These are phyloP conservation scores for Ganoderma lingzhi DNA, from an alignment of 1,284 basidiomycete genomes.

Conservation along the genomic window DNA sequence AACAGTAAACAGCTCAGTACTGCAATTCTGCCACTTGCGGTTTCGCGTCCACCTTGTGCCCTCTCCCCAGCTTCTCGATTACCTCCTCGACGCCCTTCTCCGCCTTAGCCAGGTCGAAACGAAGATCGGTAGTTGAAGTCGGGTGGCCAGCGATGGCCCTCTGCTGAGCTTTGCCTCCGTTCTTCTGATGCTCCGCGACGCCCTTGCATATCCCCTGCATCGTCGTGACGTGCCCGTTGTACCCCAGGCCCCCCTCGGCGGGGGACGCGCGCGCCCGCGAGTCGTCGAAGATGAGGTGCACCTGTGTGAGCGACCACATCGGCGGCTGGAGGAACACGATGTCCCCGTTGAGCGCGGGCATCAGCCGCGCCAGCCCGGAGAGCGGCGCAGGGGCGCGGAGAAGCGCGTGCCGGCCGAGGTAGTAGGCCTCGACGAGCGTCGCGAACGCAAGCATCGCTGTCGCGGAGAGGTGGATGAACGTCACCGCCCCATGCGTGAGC, in stretches of 20 bases:
- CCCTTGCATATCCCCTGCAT: slow-evolving; percentile 48
- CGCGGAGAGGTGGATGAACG: slow-evolving; percentile 60
- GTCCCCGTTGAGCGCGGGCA: slow-evolving; percentile 62
- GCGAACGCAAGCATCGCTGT: slow-evolving; percentile 63
- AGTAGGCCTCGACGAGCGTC: slow-evolving; percentile 62
- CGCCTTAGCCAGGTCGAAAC: slow-evolving; percentile 47
- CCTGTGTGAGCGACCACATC: slow-evolving; percentile 64
- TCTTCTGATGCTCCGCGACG: slow-evolving; percentile 57
- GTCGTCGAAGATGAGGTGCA: slow-evolving; percentile 77
- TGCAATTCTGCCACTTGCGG: slow-evolving; percentile 25
- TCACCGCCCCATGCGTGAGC: slow-evolving; percentile 48
- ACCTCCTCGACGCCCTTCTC: slow-evolving; percentile 48
- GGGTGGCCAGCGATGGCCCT: slow-evolving; percentile 39
- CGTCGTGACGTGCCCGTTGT: slow-evolving; percentile 46
- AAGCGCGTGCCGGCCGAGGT: slow-evolving; percentile 54
- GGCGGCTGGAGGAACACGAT: slow-evolving; percentile 74
- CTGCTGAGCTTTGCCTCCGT: slow-evolving; percentile 43
- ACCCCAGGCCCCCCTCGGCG: slow-evolving; percentile 71
- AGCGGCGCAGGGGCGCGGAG: slow-evolving; percentile 41
- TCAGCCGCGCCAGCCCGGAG: slow-evolving; percentile 45
- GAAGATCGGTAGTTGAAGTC: slow-evolving; percentile 39
- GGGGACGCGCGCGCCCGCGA: slow-evolving; percentile 67
- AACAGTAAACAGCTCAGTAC: slow-evolving; percentile 11
- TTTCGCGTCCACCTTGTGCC: slow-evolving; percentile 30
- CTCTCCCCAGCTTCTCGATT: slow-evolving; percentile 44